Percentiles rank a stretch among this genome's conserved stretches.
Evolutionary conservation across 2,329 filamentous ascomycete species (phyloP).

Genomic region (Claviceps sp.): DNA sequence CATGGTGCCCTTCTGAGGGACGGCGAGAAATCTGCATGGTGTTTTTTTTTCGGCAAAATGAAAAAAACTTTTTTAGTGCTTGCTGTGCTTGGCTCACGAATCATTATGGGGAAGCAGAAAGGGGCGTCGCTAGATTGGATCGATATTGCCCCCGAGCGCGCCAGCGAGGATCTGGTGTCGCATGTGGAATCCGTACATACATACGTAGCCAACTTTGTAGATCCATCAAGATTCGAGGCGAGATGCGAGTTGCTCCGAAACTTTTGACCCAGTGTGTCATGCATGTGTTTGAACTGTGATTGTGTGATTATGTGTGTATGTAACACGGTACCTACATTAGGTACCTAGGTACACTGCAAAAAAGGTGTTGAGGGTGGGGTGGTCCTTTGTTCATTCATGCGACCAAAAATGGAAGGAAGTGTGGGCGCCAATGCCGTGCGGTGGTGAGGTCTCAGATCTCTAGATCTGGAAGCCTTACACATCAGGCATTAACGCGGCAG

Average conservation of each 20-base stretch:
- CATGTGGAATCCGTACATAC: no score
- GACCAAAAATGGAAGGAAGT: not conserved
- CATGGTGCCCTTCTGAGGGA: not conserved
- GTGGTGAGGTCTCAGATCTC: not conserved
- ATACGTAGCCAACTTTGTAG: no score
- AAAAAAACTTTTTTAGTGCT: no score
- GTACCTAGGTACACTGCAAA: not conserved
- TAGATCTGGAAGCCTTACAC: not conserved
- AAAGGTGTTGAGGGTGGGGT: not conserved
- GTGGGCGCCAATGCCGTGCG: no score
- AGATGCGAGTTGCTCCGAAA: not conserved
- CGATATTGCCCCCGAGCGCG: no score
- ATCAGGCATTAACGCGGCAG: not conserved
- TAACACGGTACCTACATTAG: no score
- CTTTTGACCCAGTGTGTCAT: not conserved
- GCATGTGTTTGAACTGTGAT: not conserved
- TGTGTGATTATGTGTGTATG: not conserved
- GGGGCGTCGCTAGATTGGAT: no score
- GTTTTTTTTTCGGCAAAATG: no score
- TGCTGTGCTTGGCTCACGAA: no score
- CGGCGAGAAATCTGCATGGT: no score
- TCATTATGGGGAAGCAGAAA: no score
- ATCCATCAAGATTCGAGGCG: not conserved
- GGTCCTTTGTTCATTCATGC: not conserved
- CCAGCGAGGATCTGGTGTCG: no score